Conservation (phyloP, 352 stramenopile genomes). For the Pythium phragmiticola region DNA sequence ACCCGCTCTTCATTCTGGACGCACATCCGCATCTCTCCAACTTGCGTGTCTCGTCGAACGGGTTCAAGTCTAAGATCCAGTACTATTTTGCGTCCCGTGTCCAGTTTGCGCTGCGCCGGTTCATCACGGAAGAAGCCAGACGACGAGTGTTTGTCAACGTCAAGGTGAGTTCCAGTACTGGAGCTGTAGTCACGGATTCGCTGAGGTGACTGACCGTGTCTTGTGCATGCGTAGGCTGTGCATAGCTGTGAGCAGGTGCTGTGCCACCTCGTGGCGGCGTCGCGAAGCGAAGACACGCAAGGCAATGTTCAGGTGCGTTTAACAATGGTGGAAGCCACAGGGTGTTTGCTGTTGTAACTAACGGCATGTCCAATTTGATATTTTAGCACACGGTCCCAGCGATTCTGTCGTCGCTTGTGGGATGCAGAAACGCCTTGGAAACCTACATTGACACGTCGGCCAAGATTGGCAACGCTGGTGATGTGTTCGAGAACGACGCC, state of each 20-base stretch:
- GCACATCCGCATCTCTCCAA: slow-evolving; percentile 33
- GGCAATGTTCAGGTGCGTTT: slow-evolving; percentile 65
- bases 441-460: slow-evolving; percentile 70
- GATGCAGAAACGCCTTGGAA: slow-evolving; percentile 61
- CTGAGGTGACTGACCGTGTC: not conserved
- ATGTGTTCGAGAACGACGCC: slow-evolving; percentile 66
- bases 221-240: slow-evolving; percentile 36
- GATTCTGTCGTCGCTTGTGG: slow-evolving; percentile 62
- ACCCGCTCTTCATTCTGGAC: slow-evolving; percentile 32
- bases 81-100: slow-evolving; percentile 32
- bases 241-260: slow-evolving; percentile 47
- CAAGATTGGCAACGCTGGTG: slow-evolving; percentile 53
- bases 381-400: slow-evolving; percentile 64
- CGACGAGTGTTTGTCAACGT: slow-evolving; percentile 29
- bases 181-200: not conserved
- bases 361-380: not conserved
- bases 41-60: slow-evolving; percentile 28
- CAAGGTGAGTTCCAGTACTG: slow-evolving; percentile 18
- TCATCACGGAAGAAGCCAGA: slow-evolving; percentile 28
- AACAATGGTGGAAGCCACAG: not conserved
- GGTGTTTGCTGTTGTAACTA: not conserved
- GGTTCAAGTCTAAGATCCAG: slow-evolving; percentile 29
- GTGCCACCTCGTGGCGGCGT: slow-evolving; percentile 55
- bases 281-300: slow-evolving; percentile 56
- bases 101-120: slow-evolving; percentile 33